These are phyloP conservation scores for Diaporthe sp. DNA, from an alignment of 2,329 filamentous ascomycete species.

Conservation along the genomic window DNA sequence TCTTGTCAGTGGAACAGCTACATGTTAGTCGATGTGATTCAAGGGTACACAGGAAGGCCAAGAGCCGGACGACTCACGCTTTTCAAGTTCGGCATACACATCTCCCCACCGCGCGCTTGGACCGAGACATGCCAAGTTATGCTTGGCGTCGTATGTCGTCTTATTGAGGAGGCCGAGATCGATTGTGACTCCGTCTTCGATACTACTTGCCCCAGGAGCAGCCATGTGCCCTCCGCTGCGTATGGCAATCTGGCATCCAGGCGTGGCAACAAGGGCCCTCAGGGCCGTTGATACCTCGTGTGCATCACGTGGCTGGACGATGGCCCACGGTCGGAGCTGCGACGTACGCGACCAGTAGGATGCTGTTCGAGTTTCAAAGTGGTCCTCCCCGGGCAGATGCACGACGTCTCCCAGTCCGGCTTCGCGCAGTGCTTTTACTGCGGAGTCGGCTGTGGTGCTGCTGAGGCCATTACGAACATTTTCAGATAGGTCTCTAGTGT, in stretches of 20 bases:
- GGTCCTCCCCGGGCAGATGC: not conserved
- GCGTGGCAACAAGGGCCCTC: not conserved
- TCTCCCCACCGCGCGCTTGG: conserved; percentile 16
- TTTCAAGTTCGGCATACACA: conserved; percentile 23
- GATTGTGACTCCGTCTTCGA: conserved; percentile 6
- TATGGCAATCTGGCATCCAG: conserved; percentile 19
- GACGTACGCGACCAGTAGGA: conserved; percentile 23
- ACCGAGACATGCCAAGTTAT: conserved; percentile 11
- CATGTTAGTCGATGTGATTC: not conserved
- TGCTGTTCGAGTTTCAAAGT: conserved; percentile 3
- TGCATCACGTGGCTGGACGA: conserved; percentile 4
- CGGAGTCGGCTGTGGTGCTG: not conserved
- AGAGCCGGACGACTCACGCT: not conserved
- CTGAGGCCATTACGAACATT: no score
- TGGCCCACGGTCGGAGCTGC: conserved; percentile 12
- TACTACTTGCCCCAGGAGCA: conserved; percentile 3
- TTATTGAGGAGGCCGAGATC: conserved; percentile 20
- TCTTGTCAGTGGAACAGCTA: not conserved
- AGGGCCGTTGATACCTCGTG: conserved; percentile 6
- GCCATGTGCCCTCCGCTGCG: conserved; percentile 27
- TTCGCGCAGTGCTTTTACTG: not conserved
- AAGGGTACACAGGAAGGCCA: accelerated
- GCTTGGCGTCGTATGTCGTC: not conserved
- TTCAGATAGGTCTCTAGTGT: no score
- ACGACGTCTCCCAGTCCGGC: not conserved